Evolutionary conservation across 257 asterid species (phyloP).

Genomic region (Gynochthodes officinalis): DNA sequence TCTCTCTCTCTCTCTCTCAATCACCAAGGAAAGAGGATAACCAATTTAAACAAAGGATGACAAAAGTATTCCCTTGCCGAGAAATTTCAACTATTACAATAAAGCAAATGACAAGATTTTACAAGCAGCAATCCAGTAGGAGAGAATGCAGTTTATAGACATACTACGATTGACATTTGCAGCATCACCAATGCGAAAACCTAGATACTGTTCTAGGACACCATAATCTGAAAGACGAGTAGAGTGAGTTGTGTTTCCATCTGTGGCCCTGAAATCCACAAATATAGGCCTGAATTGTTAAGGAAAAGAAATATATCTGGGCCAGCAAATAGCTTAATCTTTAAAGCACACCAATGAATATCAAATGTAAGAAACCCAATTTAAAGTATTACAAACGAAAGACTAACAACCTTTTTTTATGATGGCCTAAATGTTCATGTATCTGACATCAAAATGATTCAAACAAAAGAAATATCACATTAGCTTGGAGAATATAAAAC

Average conservation of each 20-base stretch:
- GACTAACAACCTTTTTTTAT: neutral
- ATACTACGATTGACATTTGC: constrained; percentile 50
- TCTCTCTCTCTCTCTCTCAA: neutral
- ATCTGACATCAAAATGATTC: neutral
- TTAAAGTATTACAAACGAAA: neutral
- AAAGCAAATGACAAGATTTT: neutral
- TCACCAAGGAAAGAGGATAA: neutral
- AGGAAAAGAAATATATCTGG: neutral
- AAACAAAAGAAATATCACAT: neutral
- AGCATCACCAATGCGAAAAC: constrained; percentile 65
- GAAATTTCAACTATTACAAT: neutral
- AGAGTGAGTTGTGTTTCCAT: constrained; percentile 52
- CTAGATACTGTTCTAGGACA: constrained; percentile 87
- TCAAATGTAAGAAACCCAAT: neutral
- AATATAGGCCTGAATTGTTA: constrained; percentile 15
- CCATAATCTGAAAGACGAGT: constrained; percentile 65
- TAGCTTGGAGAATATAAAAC: neutral
- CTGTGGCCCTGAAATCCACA: constrained; percentile 70
- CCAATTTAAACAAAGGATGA: neutral
- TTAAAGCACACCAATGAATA: neutral
- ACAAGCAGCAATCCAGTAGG: neutral
- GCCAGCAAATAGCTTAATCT: constrained; percentile 4
- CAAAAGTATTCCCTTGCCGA: neutral
- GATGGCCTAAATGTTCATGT: neutral
- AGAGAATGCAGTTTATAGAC: constrained; percentile 14